Conservation (phyloP, 768 basidiomycete species). For the Boletellus ananas region DNA sequence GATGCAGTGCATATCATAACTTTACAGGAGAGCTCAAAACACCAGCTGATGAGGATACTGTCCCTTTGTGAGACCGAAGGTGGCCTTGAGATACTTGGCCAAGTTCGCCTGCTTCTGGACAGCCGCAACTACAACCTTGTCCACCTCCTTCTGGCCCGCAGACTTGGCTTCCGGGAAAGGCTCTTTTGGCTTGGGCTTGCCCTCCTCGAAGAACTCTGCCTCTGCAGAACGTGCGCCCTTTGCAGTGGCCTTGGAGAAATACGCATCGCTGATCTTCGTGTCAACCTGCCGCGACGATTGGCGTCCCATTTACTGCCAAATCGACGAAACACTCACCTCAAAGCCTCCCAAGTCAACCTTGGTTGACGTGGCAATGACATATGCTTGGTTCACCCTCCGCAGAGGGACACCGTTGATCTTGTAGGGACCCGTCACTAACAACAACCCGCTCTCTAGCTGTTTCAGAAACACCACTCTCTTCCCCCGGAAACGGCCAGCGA, state of each 20-base stretch:
- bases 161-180: slow-evolving; percentile 83
- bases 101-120: slow-evolving; percentile 91
- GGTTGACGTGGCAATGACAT: slow-evolving; percentile 97
- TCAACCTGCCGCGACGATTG: slow-evolving; percentile 52
- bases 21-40: slow-evolving; percentile 54
- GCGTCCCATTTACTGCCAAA: neutral
- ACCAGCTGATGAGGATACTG: slow-evolving; percentile 94
- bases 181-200: slow-evolving; percentile 87
- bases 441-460: slow-evolving; percentile 86
- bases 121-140: slow-evolving; percentile 73
- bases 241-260: slow-evolving; percentile 78
- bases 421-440: slow-evolving; percentile 96
- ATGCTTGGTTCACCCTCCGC: slow-evolving; percentile 97
- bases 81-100: slow-evolving; percentile 87
- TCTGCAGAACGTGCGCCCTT: slow-evolving; percentile 80
- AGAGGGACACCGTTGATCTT: slow-evolving; percentile 98
- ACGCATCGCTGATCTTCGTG: slow-evolving; percentile 89
- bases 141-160: slow-evolving; percentile 86
- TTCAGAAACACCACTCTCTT: slow-evolving; percentile 99
- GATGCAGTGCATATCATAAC: slow-evolving; percentile 12
- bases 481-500: slow-evolving; percentile 96
- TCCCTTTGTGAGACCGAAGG: slow-evolving; percentile 93
- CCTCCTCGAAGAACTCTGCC: slow-evolving; percentile 95
- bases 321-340: slow-evolving; percentile 50
- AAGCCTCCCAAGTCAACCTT: slow-evolving; percentile 76